Evolutionary conservation across 23 red algal genomes (phyloP).

Genomic region (Gracilaria gracilis): DNA sequence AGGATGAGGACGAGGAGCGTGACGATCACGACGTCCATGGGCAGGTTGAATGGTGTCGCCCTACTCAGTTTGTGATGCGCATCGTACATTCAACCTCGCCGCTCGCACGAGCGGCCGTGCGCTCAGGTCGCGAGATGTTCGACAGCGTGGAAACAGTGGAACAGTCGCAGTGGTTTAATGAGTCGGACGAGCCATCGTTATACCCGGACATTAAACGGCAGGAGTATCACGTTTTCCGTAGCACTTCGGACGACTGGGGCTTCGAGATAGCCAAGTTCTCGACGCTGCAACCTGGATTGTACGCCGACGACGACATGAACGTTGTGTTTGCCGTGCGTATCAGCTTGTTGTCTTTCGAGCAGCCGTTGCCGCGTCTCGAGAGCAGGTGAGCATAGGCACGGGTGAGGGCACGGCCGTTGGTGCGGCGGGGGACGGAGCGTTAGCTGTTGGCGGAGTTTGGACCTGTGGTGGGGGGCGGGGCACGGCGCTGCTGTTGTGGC

Average conservation of each 20-base stretch:
- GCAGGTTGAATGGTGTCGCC: slow-evolving; percentile 44
- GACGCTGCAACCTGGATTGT: slow-evolving; percentile 41
- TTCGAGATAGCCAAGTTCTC: slow-evolving; percentile 79
- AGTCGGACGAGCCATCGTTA: neutral
- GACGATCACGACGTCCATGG: neutral
- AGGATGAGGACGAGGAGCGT: neutral
- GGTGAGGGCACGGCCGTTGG: too few species aligned
- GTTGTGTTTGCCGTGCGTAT: slow-evolving; percentile 67
- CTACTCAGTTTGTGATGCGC: slow-evolving; percentile 60
- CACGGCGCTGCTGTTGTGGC: too few species aligned
- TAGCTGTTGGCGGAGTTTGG: neutral
- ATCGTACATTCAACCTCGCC: slow-evolving; percentile 33
- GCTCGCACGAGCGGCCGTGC: slow-evolving; percentile 35
- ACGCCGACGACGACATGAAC: slow-evolving; percentile 59
- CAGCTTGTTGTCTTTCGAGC: slow-evolving; percentile 10
- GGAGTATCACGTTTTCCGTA: slow-evolving; percentile 83
- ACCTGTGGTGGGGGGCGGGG: too few species aligned
- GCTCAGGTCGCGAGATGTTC: neutral
- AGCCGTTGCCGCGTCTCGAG: neutral
- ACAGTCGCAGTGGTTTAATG: slow-evolving; percentile 9
- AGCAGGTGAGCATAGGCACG: neutral
- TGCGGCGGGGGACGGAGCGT: neutral
- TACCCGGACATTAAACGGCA: slow-evolving; percentile 54
- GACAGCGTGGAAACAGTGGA: slow-evolving; percentile 25
- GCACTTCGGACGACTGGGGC: slow-evolving; percentile 92